Conservation (phyloP, 805 yeast species). For the Yamadazyma nakazawae region DNA sequence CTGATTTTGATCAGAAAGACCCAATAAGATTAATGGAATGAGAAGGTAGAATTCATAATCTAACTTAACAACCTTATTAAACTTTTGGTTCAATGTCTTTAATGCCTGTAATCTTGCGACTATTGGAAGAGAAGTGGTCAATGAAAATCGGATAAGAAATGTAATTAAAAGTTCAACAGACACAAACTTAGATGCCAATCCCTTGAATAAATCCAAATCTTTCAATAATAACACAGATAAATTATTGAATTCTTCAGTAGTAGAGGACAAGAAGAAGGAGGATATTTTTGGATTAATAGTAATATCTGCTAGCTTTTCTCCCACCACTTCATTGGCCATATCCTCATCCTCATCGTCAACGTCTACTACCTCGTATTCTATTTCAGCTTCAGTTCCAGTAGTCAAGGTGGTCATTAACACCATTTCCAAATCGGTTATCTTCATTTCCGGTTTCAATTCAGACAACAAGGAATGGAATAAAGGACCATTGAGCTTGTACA, state of each 20-base stretch:
- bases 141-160: slow-evolving; percentile 54
- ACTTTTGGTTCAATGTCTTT: slow-evolving; percentile 31
- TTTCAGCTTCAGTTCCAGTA: slow-evolving; percentile 24
- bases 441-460: slow-evolving; percentile 14
- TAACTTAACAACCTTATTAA: slow-evolving; percentile 30
- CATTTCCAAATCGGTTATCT: slow-evolving; percentile 45
- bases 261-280: slow-evolving; percentile 21
- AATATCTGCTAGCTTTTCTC: slow-evolving; percentile 10
- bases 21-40: slow-evolving; percentile 55
- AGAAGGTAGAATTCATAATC: slow-evolving; percentile 45
- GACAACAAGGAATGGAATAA: slow-evolving; percentile 21
- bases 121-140: slow-evolving; percentile 57
- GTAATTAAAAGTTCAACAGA: slow-evolving; percentile 48
- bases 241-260: slow-evolving; percentile 36
- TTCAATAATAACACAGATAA: slow-evolving; percentile 2
- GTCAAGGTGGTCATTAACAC: slow-evolving; percentile 60
- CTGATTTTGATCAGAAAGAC: slow-evolving; percentile 49
- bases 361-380: slow-evolving; percentile 29
- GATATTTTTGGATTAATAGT: slow-evolving; percentile 14
- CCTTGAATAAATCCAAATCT: slow-evolving; percentile 6
- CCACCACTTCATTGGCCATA: slow-evolving; percentile 12
- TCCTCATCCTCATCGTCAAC: slow-evolving; percentile 17
- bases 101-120: slow-evolving; percentile 53
- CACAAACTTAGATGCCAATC: slow-evolving; percentile 4
- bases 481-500: slow-evolving; percentile 17